These are phyloP conservation scores for Adenanthera pavonina DNA, from an alignment of 306 rosid species.

Conservation along the genomic window DNA sequence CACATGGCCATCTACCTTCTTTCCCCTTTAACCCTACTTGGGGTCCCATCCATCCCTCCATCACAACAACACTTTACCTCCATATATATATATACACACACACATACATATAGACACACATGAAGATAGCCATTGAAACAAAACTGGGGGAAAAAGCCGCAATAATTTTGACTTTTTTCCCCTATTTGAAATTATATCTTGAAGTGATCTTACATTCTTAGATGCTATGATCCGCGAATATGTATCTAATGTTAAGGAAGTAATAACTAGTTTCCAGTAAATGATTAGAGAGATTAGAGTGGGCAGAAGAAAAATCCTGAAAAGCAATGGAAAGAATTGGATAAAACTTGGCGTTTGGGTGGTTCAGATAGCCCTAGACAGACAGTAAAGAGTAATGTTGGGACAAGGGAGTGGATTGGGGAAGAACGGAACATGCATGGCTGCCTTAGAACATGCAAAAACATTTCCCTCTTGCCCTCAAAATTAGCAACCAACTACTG, in stretches of 20 bases:
- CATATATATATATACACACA: not conserved
- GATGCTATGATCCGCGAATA: not conserved
- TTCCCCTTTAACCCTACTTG: constrained; percentile 42
- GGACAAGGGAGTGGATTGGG: constrained; percentile 47
- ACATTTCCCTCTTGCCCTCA: constrained; percentile 45
- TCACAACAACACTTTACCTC: constrained; percentile 38
- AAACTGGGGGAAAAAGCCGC: constrained; percentile 22
- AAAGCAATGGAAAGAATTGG: not conserved
- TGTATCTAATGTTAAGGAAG: too few relatives aligned
- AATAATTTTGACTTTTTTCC: not conserved
- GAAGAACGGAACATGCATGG: constrained; percentile 56
- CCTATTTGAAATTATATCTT: too few relatives aligned
- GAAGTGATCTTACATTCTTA: not conserved
- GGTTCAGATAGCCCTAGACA: constrained; percentile 44
- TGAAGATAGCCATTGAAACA: constrained; percentile 23
- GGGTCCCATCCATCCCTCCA: constrained; percentile 62
- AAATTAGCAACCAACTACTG: constrained; percentile 34
- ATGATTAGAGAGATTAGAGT: not conserved
- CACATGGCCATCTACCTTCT: constrained; percentile 54
- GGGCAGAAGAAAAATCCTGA: not conserved
- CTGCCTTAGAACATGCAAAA: constrained; percentile 48
- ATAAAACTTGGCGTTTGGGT: constrained; percentile 5
- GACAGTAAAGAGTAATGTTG: constrained; percentile 28
- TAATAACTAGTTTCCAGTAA: not conserved
- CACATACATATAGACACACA: not conserved